A percentile compares a stretch with the other conserved stretches of the same genome.
These are phyloP conservation scores for Kwoniella newhampshirensis DNA, from an alignment of 768 basidiomycete genomes.

Conservation along the genomic window DNA sequence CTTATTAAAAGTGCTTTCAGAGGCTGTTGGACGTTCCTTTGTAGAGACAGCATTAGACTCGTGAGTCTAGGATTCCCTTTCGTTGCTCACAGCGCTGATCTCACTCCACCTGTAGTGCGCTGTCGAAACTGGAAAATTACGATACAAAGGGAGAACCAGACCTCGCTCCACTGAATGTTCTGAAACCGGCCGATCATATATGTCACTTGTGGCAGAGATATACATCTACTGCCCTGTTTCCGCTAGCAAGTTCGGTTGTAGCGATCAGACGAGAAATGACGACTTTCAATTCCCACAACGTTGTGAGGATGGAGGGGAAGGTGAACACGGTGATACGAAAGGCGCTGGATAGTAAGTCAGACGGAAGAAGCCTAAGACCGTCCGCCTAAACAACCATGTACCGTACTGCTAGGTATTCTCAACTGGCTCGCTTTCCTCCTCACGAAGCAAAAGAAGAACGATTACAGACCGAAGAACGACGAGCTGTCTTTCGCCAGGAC, in stretches of 20 bases:
- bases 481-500: constrained; percentile 90
- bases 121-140: constrained; percentile 67
- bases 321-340: constrained; percentile 77
- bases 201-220: constrained; percentile 98
- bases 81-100: background rate
- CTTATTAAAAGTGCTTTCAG: constrained; percentile 77
- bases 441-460: constrained; percentile 87
- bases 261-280: constrained; percentile 89
- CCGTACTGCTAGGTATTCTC: constrained; percentile 61
- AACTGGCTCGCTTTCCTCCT: constrained; percentile 74
- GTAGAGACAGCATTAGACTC: constrained; percentile 90
- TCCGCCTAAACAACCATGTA: background rate
- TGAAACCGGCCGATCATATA: constrained; percentile 76
- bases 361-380: background rate
- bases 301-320: constrained; percentile 79
- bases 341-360: constrained; percentile 70
- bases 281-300: constrained; percentile 82
- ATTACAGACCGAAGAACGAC: constrained; percentile 96
- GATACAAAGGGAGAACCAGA: constrained; percentile 80
- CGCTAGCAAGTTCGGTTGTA: constrained; percentile 73
- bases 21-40: constrained; percentile 77
- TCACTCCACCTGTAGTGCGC: constrained; percentile 58
- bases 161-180: constrained; percentile 64
- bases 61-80: constrained; percentile 58
- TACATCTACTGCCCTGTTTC: constrained; percentile 82